Evolutionary conservation across 352 stramenopile species (phyloP).

Genomic region (Phytophthora ramorum): DNA sequence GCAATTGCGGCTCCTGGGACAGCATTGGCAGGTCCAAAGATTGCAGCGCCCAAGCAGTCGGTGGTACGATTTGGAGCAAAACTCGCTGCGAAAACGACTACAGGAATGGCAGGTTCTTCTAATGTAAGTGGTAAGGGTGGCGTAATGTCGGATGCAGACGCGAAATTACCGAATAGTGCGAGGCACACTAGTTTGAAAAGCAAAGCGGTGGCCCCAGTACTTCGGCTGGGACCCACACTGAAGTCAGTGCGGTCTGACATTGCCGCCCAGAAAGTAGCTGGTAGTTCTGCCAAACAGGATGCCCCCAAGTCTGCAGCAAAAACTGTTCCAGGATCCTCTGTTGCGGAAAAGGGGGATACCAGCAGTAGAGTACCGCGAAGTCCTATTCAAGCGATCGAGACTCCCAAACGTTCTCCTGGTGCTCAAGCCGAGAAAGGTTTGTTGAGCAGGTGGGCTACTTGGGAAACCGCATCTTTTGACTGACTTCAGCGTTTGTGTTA

Average conservation of each 20-base stretch:
- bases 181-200: slow-evolving; percentile 4
- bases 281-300: background rate
- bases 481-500: slow-evolving; percentile 4
- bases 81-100: slow-evolving; percentile 20
- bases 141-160: slow-evolving; percentile 4
- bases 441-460: background rate
- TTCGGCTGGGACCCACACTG: slow-evolving; percentile 15
- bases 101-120: background rate
- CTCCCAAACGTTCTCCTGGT: background rate
- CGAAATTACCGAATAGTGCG: slow-evolving; percentile 9
- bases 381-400: slow-evolving; percentile 15
- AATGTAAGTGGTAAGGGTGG: background rate
- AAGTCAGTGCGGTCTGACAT: slow-evolving; percentile 9
- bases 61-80: slow-evolving; percentile 21
- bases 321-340: background rate
- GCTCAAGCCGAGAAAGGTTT: slow-evolving; percentile 18
- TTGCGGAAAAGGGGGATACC: background rate
- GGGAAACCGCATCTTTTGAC: background rate
- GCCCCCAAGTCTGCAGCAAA: slow-evolving; percentile 3
- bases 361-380: slow-evolving; percentile 10
- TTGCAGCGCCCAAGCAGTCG: slow-evolving; percentile 20
- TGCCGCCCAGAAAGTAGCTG: background rate
- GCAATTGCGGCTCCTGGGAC: slow-evolving; percentile 43
- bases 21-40: slow-evolving; percentile 24
- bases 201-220: slow-evolving; percentile 20